Conservation (phyloP, 139 green algal genomes). For the Yamagishiella unicocca region DNA sequence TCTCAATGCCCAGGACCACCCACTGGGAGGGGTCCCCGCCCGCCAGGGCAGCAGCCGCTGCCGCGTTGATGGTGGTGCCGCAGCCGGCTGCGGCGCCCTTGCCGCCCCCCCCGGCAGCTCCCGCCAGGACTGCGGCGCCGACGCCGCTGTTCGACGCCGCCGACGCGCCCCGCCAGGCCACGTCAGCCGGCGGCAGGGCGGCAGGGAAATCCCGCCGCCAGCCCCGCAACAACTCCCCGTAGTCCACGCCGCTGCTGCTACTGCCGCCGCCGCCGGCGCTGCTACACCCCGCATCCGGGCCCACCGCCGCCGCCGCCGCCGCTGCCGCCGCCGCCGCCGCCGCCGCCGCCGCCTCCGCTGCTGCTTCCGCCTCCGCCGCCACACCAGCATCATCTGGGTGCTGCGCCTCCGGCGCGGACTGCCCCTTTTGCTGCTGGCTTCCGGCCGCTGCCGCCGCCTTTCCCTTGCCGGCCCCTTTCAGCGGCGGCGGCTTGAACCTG, state of each 20-base stretch:
- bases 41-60: slow-evolving; percentile 1
- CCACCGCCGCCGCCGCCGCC: background rate
- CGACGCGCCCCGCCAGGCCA: slow-evolving; percentile 24
- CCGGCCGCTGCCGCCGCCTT: background rate
- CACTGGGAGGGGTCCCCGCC: slow-evolving; percentile 10
- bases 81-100: background rate
- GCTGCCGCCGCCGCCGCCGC: slow-evolving; percentile 41
- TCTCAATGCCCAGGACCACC: slow-evolving; percentile 91
- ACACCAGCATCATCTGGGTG: too few species aligned
- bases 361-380: background rate
- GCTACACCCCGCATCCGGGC: background rate
- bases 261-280: background rate
- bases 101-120: too few species aligned
- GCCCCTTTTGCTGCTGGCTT: too few species aligned
- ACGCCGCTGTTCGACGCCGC: background rate
- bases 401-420: background rate
- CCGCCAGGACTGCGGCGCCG: background rate
- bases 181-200: slow-evolving; percentile 3
- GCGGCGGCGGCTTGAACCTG: slow-evolving; percentile 12
- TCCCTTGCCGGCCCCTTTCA: background rate
- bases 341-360: background rate
- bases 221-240: slow-evolving; percentile 1
- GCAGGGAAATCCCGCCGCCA: slow-evolving; percentile 23
- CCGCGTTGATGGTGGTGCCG: background rate
- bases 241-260: background rate